Base-by-base conservation (phyloP, 805 yeast species). In the Hyphopichia homilentoma region DNA sequence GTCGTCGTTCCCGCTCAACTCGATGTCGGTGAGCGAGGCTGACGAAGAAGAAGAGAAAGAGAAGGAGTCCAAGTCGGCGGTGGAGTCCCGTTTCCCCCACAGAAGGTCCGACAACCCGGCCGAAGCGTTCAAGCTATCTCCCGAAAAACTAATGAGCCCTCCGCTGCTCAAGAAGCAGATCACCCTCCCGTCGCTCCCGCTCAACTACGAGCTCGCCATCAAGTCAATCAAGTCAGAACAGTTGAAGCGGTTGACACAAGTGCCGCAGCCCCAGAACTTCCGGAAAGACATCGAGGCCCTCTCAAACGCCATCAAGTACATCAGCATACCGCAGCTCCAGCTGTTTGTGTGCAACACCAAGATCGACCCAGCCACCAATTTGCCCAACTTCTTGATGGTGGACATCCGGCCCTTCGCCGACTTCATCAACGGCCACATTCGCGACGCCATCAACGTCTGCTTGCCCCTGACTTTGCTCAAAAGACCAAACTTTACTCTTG, bases 391-490 rank as follows among this genome's bases (percentile, higher is more conserved):
- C 8, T 28, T 85, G n/a, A 47, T 83, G 2, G 61, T 87, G 11
- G 97, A 89, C 52, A 80, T 84, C 7, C 65, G 97, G 34, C 85
- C 96, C 0, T 86, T 79, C 50, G 79, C 84, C 16, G 90, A 84
- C 36, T 86, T 65, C 51, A 70, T 79, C 26, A 72, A 67, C 38
- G 50, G 68, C 2, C 87, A 81, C 40, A 56, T 90, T 8, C 48
- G 45, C 4, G 65, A 72, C 25, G 74, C 97, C 1, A 64, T 85
- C 27, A 86, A 86, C 52, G 71, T 90, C 22, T 85, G 95, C 54
- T 60, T 89, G 9, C 97, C 97, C 2, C 82, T 95, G n/a, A 89
- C 97, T 0, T 65, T 89, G 25, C 61, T 89, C 41, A 84, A 80
- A 52, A 72, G 97, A 42, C 65, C 78, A 20, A 81, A 80, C 33